A percentile compares a stretch with the other conserved stretches of the same genome.
These are phyloP conservation scores for Erysiphe neolycopersici DNA, from an alignment of 2,329 filamentous ascomycete species.

Conservation along the genomic window DNA sequence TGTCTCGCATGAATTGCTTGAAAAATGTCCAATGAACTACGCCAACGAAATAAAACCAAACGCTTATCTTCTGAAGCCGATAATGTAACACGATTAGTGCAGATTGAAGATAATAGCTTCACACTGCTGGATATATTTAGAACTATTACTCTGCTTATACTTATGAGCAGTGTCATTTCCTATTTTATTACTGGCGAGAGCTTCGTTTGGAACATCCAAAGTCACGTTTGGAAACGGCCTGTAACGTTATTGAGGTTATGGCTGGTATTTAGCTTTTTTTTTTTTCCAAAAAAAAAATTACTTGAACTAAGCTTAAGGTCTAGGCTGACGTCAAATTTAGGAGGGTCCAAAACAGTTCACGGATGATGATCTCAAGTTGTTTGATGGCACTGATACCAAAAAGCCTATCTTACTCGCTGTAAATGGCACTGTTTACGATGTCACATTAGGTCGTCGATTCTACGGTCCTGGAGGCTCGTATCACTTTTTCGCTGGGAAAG, in stretches of 20 bases:
- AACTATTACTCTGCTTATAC: slow-evolving; percentile 8
- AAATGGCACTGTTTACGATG: slow-evolving; percentile 69
- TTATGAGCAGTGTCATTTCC: slow-evolving; percentile 7
- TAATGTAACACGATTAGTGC: slow-evolving; percentile 3
- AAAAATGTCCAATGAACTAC: too few relatives aligned
- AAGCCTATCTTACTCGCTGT: slow-evolving; percentile 78
- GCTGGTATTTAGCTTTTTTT: slow-evolving; percentile 4
- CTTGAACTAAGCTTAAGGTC: not conserved
- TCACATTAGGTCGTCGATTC: slow-evolving; percentile 36
- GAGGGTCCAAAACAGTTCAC: slow-evolving; percentile 41
- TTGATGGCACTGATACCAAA: slow-evolving; percentile 48
- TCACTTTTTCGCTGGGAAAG: slow-evolving; percentile 59
- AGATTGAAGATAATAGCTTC: slow-evolving; percentile 9
- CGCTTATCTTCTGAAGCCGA: not conserved
- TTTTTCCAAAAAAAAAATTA: not conserved
- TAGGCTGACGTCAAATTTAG: slow-evolving; percentile 12
- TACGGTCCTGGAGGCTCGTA: slow-evolving; percentile 76
- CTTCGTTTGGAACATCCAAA: slow-evolving; percentile 8
- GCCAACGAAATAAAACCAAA: too few relatives aligned
- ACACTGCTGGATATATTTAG: slow-evolving; percentile 9
- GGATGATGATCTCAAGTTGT: slow-evolving; percentile 41
- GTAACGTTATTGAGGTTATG: slow-evolving; percentile 6
- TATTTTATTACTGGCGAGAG: slow-evolving; percentile 13
- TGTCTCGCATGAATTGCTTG: too few relatives aligned
- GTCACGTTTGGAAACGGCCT: slow-evolving; percentile 3